Base-by-base conservation (phyloP, 495 filamentous ascomycete species). In the Penicillium macrosclerotiorum region DNA sequence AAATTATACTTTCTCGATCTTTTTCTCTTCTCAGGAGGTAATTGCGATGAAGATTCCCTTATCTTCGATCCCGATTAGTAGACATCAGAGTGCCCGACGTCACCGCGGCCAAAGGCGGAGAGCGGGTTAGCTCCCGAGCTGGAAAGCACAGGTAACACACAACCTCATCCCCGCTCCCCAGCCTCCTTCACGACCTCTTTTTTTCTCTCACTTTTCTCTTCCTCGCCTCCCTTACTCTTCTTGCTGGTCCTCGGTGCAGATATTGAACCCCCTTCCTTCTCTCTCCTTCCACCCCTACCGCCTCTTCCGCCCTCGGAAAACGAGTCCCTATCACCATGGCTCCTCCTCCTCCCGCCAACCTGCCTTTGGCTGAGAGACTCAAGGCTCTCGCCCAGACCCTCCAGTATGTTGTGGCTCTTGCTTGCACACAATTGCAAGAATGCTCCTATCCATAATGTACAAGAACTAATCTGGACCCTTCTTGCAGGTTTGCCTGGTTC, bases 321-420 rank as follows among this genome's bases (percentile, higher is more conserved):
- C 18, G 38, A 52, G 44, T 46, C 33, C 37, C 40, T 44, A 31
- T 23, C 40, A 60, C 60, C 54, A 94, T 93, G 89, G 85, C 88
- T 69, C 87, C 88, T 72, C 87, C 86, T 64, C 88, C 87, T 53
- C 69, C 86, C 20, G 72, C 81, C 16, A 78, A 72, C 51, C 59
- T 86, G 73, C 84, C 89, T 60, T 74, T 95, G 51, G 57, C 63
- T 54, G 82, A 95, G 67, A 80, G 91, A 63, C 65, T 96, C 34
- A 68, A 86, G 57, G 73, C 77, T 48, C 72, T 97, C 41, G 90
- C 83, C 33, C 81, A 93, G 61, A 96, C 92, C 20, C 74, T 97
- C 44, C 92, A 97, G 86, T 90, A 78, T 57, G 85, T 80, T 49
- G 29, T 47, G 44, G 20, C 13, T 36, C 25, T 14, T 46, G 55